phyloP scores from a whole-genome alignment of 2,329 filamentous ascomycete species.

The Xylariaceae sp. region DNA sequence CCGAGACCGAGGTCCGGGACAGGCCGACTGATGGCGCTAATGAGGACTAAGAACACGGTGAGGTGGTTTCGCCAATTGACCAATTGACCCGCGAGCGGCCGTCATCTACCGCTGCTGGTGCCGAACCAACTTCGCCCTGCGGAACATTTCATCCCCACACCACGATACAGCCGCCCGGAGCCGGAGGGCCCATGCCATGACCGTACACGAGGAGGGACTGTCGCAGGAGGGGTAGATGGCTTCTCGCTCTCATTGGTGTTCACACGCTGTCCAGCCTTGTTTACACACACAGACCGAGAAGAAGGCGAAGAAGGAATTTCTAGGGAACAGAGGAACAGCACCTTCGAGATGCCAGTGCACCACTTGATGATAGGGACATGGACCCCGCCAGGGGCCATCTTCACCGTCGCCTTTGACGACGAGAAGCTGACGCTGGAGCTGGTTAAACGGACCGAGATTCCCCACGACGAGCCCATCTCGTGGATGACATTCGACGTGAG shows the following conservation, averaged over 20 bases:
- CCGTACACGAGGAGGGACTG: no score
- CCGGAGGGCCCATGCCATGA: no score
- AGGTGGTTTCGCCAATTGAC: slow-evolving; percentile 9
- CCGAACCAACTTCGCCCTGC: slow-evolving; percentile 12
- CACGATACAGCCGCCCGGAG: slow-evolving; percentile 6
- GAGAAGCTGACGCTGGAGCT: slow-evolving; percentile 66
- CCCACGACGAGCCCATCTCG: slow-evolving; percentile 78
- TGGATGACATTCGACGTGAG: slow-evolving; percentile 88
- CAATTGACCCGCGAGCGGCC: slow-evolving; percentile 14
- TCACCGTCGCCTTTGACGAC: slow-evolving; percentile 82
- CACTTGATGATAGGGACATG: slow-evolving; percentile 90
- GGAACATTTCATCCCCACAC: slow-evolving; percentile 13
- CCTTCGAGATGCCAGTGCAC: slow-evolving; percentile 61
- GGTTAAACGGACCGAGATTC: slow-evolving; percentile 74
- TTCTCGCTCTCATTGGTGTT: no score
- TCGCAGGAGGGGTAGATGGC: no score
- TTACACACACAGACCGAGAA: no score
- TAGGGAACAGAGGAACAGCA: no score
- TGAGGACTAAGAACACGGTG: no score
- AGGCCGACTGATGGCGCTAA: no score
- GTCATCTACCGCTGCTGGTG: slow-evolving; percentile 22
- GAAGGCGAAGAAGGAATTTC: no score
- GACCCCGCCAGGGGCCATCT: slow-evolving; percentile 84
- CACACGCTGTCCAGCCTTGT: no score
- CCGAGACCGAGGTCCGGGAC: no score